phyloP scores from a whole-genome alignment of 257 asterid genomes.

The Voacanga thouarsii region DNA sequence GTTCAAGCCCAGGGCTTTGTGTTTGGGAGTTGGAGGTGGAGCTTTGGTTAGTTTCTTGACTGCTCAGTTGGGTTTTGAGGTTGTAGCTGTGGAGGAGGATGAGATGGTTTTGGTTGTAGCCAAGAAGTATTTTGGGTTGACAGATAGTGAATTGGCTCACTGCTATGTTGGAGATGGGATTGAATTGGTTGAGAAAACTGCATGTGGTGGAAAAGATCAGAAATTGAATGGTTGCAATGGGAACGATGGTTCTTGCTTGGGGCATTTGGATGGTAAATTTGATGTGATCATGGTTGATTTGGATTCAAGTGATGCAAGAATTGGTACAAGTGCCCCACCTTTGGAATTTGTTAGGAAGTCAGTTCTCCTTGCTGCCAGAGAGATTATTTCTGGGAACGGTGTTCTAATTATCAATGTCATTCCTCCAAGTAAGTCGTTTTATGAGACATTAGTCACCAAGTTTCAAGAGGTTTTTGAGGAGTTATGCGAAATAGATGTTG shows the following conservation, averaged over 20 bases:
- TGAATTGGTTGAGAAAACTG: conserved; percentile 36
- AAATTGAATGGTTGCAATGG: not conserved
- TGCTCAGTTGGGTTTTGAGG: conserved; percentile 47
- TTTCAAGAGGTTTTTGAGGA: conserved; percentile 51
- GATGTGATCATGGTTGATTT: conserved; percentile 83
- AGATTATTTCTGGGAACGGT: conserved; percentile 43
- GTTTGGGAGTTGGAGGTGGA: conserved; percentile 95
- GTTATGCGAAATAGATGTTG: conserved; percentile 68
- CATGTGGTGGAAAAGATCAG: conserved; percentile 12
- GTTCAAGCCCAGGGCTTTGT: conserved; percentile 57
- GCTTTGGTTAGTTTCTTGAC: conserved; percentile 65
- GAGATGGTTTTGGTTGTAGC: conserved; percentile 51
- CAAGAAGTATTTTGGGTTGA: conserved; percentile 57
- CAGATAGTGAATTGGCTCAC: conserved; percentile 32
- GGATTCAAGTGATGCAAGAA: conserved; percentile 57
- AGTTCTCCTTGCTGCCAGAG: conserved; percentile 46
- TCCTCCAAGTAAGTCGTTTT: conserved; percentile 36
- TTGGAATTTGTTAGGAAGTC: conserved; percentile 44
- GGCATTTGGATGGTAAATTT: conserved; percentile 28
- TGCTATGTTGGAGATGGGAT: conserved; percentile 61
- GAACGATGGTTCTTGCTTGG: conserved; percentile 1
- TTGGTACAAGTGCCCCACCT: conserved; percentile 76
- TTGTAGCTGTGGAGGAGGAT: conserved; percentile 77
- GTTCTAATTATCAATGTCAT: conserved; percentile 54
- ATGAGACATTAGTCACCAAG: conserved; percentile 38